These are phyloP conservation scores for Tuber brumale DNA, from an alignment of 495 filamentous ascomycete species.

Conservation along the genomic window DNA sequence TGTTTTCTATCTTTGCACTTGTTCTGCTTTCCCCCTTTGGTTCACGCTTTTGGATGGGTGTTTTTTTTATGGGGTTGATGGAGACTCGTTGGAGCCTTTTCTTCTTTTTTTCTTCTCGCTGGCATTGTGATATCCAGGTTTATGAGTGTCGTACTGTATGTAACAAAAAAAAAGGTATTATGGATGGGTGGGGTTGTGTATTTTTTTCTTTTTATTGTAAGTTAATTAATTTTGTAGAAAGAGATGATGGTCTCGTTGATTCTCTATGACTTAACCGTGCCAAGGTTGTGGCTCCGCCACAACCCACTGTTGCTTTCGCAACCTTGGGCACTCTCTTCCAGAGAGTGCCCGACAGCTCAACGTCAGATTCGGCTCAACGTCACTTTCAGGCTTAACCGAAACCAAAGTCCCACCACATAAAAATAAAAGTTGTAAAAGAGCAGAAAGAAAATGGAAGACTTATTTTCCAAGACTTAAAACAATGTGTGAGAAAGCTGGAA, in stretches of 20 bases:
- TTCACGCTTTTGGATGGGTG: background rate
- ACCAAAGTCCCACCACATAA: too few species aligned
- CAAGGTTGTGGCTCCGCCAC: too few species aligned
- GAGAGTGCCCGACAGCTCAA: too few species aligned
- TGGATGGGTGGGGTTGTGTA: background rate
- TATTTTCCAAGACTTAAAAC: too few species aligned
- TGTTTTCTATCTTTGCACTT: background rate
- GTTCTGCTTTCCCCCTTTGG: background rate
- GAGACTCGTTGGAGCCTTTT: background rate
- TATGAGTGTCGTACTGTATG: background rate
- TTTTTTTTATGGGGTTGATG: background rate
- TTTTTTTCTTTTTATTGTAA: slow-evolving; percentile 1
- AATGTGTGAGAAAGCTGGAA: too few species aligned
- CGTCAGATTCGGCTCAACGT: too few species aligned
- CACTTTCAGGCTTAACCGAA: too few species aligned
- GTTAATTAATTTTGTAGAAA: background rate
- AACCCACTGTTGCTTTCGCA: too few species aligned
- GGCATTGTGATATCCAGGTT: background rate
- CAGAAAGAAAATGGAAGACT: too few species aligned
- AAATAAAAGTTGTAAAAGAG: too few species aligned
- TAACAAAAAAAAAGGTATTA: background rate
- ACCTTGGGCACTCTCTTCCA: too few species aligned
- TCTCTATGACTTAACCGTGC: background rate
- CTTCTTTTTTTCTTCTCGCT: background rate
- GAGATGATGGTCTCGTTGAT: background rate